Base-by-base conservation (phyloP, 352 stramenopile species). In the Pythium scleroteichum region DNA sequence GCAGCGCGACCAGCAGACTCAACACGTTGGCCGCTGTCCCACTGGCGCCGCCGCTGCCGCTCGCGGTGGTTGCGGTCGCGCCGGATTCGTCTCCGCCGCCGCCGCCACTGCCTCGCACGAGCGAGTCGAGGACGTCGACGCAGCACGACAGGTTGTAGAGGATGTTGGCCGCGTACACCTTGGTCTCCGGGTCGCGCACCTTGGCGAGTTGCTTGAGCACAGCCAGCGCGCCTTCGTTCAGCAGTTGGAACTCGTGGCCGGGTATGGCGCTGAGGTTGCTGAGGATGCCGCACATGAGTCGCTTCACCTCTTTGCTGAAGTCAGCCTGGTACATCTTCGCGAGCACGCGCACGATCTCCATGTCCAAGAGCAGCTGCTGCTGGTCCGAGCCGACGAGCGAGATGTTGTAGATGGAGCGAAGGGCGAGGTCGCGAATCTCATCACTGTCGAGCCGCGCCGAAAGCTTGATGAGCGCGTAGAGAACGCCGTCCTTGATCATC, bases 381-480 rank as follows among this genome's bases (percentile, higher is more conserved):
- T 82, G 81, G 9, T 58, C 45, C 5, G 72, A 62, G 24, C 75
- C 70, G 39, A 62, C n/a, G 24, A 92, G 56, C 23, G 83, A 91
- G 39, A 92, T 77, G 65, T 93, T 94, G 66, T 92, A 94, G 55
- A 94, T 65, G 0, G 82, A 76, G 10, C 80, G 81, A 10, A 94
- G 68, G 4, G 79, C 78, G 19, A 94, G 54, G 52, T 92, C 76
- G 17, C 82, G 83, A 27, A 92, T 88, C 23, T 81, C 77, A 35
- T 93, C 78, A 66, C 71, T 90, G 19, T 92, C 85, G 44, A 93
- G 65, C 22, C 82, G 82, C n/a, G 39, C 27, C 49, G 84, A 79
- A 13, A 96, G 75, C 63, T 96, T 92, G 55, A 95, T 67, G n/a
- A 96, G 72, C 9, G 85, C 85, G 47, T 93, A 96, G 0, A 96